A percentile compares a stretch with the other conserved stretches of the same genome.
Evolutionary conservation across 768 basidiomycete species (phyloP).

Genomic region (Cystobasidium ongulense): DNA sequence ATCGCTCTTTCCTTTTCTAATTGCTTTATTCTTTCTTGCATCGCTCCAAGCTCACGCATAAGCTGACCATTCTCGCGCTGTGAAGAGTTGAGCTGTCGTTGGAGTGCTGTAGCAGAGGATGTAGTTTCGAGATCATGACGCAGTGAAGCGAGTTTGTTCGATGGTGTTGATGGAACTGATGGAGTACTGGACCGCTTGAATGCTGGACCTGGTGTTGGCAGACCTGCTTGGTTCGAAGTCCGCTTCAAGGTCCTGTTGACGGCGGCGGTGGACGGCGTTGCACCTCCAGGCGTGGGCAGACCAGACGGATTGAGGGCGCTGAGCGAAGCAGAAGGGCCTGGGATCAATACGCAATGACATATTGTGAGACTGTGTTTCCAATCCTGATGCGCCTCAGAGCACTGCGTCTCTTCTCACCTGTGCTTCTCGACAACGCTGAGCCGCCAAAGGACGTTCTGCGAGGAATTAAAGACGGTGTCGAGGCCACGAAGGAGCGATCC

Average conservation of each 20-base stretch:
- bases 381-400: background rate
- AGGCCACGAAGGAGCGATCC: background rate
- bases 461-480: slow-evolving; percentile 7
- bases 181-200: background rate
- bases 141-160: background rate
- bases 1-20: slow-evolving; percentile 20
- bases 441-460: background rate
- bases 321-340: background rate
- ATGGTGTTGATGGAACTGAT: slow-evolving; percentile 18
- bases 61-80: slow-evolving; percentile 23
- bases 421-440: background rate
- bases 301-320: background rate
- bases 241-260: slow-evolving; percentile 13
- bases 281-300: background rate
- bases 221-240: slow-evolving; percentile 7
- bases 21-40: slow-evolving; percentile 22
- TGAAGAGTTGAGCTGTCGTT: slow-evolving; percentile 14
- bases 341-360: background rate
- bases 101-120: background rate
- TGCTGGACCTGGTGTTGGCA: background rate
- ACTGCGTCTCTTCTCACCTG: background rate
- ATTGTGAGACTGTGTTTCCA: background rate
- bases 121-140: slow-evolving; percentile 1
- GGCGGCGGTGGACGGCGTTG: background rate
- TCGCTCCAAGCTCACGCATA: slow-evolving; percentile 20